Percentiles rank a stretch among this genome's conserved stretches.
Evolutionary conservation across 495 filamentous ascomycete genomes (phyloP).

Genomic region (Tuber microsphaerosporum): DNA sequence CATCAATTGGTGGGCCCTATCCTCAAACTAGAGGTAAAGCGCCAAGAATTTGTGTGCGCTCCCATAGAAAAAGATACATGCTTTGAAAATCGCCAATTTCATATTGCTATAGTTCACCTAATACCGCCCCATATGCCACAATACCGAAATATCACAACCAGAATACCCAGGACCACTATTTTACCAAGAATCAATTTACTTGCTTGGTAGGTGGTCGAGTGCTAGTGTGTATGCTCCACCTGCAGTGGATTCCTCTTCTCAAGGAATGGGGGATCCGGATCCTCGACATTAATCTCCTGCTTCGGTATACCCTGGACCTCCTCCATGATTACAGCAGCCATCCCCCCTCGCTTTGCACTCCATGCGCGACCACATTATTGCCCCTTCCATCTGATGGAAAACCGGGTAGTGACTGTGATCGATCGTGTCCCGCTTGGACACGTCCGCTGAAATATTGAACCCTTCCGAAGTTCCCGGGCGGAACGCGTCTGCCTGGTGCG

Average conservation of each 20-base stretch:
- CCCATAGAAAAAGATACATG: no score
- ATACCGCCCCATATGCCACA: no score
- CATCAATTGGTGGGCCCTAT: no score
- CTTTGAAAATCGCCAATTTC: no score
- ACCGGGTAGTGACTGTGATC: slow-evolving; percentile 89
- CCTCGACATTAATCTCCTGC: slow-evolving; percentile 66
- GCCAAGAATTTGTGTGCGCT: no score
- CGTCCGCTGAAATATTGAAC: slow-evolving; percentile 88
- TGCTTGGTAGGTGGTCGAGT: no score
- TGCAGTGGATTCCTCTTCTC: slow-evolving; percentile 79
- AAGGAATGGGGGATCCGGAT: slow-evolving; percentile 74
- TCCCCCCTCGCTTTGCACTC: slow-evolving; percentile 49
- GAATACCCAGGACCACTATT: no score
- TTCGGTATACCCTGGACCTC: slow-evolving; percentile 61
- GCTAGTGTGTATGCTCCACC: slow-evolving; percentile 58
- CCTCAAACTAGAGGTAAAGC: no score
- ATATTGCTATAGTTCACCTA: no score
- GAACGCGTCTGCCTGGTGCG: slow-evolving; percentile 86
- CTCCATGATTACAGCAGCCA: slow-evolving; percentile 56
- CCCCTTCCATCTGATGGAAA: slow-evolving; percentile 98
- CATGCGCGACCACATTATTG: slow-evolving; percentile 74
- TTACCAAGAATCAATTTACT: no score
- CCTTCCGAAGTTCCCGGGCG: slow-evolving; percentile 62
- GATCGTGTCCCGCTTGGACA: slow-evolving; percentile 57
- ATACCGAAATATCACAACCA: no score